These are phyloP conservation scores for Chytridium lagenaria DNA, from an alignment of 371 early-diverging fungal genomes.

Conservation along the genomic window DNA sequence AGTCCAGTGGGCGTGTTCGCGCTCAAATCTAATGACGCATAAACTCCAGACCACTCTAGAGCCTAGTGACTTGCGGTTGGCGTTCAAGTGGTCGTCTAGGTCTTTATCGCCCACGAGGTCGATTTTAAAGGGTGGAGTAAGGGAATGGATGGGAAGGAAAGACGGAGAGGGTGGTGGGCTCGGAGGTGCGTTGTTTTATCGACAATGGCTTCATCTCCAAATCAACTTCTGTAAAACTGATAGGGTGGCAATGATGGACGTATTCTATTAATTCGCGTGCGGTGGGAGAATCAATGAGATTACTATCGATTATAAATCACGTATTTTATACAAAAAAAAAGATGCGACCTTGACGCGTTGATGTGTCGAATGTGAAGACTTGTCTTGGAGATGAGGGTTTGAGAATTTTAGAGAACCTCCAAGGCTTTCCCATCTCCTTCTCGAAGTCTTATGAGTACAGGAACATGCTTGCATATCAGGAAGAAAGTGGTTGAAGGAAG, in stretches of 20 bases:
- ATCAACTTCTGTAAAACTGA: too few relatives aligned
- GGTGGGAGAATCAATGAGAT: too few relatives aligned
- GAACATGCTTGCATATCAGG: not conserved
- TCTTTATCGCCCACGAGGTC: conserved; percentile 6
- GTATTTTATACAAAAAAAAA: too few relatives aligned
- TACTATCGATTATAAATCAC: too few relatives aligned
- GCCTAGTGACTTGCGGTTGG: not conserved
- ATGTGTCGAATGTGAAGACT: not conserved
- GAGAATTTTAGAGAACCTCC: not conserved
- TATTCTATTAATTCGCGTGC: too few relatives aligned
- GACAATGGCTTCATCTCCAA: too few relatives aligned
- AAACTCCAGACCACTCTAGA: not conserved
- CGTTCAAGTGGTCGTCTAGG: conserved; percentile 4
- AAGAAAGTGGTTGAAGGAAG: not conserved
- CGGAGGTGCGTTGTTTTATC: too few relatives aligned
- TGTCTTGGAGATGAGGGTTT: not conserved
- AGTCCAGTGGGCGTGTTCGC: too few relatives aligned
- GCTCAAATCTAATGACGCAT: too few relatives aligned
- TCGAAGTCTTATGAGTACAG: not conserved
- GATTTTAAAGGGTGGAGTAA: not conserved
- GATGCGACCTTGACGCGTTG: too few relatives aligned
- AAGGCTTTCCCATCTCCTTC: not conserved
- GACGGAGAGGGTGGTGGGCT: too few relatives aligned
- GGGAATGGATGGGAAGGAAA: not conserved
- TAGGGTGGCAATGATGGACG: too few relatives aligned